Evolutionary conservation across 2,329 filamentous ascomycete species (phyloP).

Genomic region (Botryotinia calthae): DNA sequence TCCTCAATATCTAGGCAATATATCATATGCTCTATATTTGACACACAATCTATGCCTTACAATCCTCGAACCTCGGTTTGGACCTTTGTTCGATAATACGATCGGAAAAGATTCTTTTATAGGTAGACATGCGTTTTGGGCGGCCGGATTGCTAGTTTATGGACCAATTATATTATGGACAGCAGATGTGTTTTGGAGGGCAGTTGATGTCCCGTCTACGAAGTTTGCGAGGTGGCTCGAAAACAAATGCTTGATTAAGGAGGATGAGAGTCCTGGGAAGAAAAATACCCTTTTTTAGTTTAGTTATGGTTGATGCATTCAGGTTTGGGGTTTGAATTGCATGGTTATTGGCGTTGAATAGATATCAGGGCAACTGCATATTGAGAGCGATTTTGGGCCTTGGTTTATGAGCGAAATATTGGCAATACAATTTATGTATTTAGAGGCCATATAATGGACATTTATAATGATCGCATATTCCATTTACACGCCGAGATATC

Average conservation of each 20-base stretch:
- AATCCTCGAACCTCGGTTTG: slow-evolving; percentile 29
- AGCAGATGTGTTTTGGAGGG: slow-evolving; percentile 58
- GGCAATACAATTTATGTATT: background rate
- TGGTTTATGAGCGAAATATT: background rate
- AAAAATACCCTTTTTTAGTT: background rate
- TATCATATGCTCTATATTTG: slow-evolving; percentile 58
- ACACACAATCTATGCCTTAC: slow-evolving; percentile 53
- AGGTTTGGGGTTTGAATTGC: background rate
- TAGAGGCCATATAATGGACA: background rate
- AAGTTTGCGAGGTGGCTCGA: slow-evolving; percentile 50
- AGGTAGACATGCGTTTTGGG: slow-evolving; percentile 37
- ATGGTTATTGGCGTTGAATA: slow-evolving; percentile 3
- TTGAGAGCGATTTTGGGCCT: background rate
- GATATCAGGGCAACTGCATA: background rate
- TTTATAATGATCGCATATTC: background rate
- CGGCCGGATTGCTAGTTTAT: slow-evolving; percentile 43
- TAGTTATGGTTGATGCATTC: background rate
- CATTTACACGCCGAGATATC: background rate
- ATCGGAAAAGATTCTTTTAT: slow-evolving; percentile 28
- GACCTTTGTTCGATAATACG: slow-evolving; percentile 29
- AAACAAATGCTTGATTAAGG: slow-evolving; percentile 31
- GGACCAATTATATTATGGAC: slow-evolving; percentile 50
- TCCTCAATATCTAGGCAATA: slow-evolving; percentile 55
- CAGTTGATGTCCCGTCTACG: slow-evolving; percentile 51
- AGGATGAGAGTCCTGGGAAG: background rate